These are phyloP conservation scores for Boletus rubropictus DNA, from an alignment of 768 basidiomycete species.

Conservation along the genomic window DNA sequence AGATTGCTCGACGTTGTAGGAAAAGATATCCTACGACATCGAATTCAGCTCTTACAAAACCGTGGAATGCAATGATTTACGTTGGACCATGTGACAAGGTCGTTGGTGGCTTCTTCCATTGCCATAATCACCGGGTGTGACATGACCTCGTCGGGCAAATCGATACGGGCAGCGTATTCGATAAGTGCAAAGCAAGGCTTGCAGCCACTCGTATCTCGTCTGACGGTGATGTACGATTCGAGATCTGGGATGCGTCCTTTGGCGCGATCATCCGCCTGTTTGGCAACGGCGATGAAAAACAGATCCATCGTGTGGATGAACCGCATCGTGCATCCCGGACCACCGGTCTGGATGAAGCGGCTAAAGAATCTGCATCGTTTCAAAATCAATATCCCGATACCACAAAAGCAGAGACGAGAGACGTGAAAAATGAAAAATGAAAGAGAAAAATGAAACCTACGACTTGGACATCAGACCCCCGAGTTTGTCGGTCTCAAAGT, in stretches of 20 bases:
- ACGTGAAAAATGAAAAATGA: too few relatives aligned
- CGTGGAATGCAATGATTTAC: constrained; percentile 16
- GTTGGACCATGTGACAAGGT: constrained; percentile 48
- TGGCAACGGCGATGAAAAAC: constrained; percentile 39
- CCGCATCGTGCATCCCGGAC: constrained; percentile 36
- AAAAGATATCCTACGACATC: constrained; percentile 57
- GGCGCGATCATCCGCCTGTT: constrained; percentile 40
- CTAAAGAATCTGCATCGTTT: constrained; percentile 31
- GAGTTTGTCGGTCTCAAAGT: constrained; percentile 25
- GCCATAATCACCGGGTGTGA: constrained; percentile 44
- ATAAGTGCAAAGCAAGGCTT: constrained; percentile 47
- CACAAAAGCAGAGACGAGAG: neutral
- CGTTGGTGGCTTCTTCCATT: constrained; percentile 44
- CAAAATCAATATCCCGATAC: neutral
- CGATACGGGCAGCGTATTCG: constrained; percentile 49
- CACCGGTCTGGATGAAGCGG: constrained; percentile 34
- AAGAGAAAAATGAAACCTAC: constrained; percentile 19
- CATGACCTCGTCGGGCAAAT: constrained; percentile 50
- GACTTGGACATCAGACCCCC: constrained; percentile 31
- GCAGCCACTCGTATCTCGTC: constrained; percentile 50
- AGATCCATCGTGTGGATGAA: constrained; percentile 38
- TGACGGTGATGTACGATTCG: constrained; percentile 47
- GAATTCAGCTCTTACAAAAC: neutral
- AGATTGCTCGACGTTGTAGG: constrained; percentile 71
- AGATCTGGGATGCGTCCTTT: constrained; percentile 37